Percentiles rank a stretch among this genome's conserved stretches.
These are phyloP conservation scores for Rhododendron mucronatum DNA, from an alignment of 148 eudicot genomes.

Conservation along the genomic window DNA sequence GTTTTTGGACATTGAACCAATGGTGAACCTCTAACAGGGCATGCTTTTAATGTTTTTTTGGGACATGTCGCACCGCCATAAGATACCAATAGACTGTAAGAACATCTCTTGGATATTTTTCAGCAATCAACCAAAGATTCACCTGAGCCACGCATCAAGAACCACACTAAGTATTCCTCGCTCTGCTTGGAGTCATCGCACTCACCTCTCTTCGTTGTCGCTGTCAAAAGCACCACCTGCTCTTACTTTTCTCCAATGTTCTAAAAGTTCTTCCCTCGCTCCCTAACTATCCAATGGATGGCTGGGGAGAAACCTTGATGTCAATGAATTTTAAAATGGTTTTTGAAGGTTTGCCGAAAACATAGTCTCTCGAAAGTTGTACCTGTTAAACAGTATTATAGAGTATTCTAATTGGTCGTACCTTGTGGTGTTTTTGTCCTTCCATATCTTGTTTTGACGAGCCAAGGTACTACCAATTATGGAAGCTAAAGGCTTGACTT, in stretches of 20 bases:
- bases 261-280: neutral
- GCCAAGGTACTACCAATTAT: neutral
- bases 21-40: too few species aligned
- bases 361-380: neutral
- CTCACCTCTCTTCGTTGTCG: too few species aligned
- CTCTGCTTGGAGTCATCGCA: too few species aligned
- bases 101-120: too few species aligned
- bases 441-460: neutral
- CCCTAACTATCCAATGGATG: neutral
- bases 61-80: too few species aligned
- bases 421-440: neutral
- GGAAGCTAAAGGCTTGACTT: neutral
- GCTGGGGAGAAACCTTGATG: neutral
- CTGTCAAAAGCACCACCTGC: neutral
- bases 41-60: too few species aligned
- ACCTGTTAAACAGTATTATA: too few species aligned
- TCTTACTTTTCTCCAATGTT: neutral
- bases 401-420: neutral
- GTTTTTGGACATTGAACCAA: too few species aligned
- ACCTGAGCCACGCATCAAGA: too few species aligned
- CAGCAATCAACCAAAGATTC: too few species aligned
- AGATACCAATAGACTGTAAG: too few species aligned
- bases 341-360: neutral
- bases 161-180: too few species aligned
- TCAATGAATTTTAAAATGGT: neutral